These are phyloP conservation scores for Apiospora hydei DNA, from an alignment of 2,329 filamentous ascomycete species.

Conservation along the genomic window DNA sequence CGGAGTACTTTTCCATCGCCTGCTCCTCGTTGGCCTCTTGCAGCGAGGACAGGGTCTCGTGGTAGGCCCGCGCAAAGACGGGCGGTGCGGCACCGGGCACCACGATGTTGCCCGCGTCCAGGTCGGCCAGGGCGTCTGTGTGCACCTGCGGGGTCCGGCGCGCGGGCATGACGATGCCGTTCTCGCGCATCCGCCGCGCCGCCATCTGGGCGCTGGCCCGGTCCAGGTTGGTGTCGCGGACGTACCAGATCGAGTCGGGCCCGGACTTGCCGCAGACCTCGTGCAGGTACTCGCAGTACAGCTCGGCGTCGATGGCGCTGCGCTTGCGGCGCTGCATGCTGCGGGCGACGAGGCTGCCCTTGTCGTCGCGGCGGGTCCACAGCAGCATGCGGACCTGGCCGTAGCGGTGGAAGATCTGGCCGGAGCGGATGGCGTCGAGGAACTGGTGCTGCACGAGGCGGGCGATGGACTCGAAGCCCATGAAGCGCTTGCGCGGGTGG, in stretches of 20 bases:
- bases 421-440: slow-evolving; percentile 62
- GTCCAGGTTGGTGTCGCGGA: slow-evolving; percentile 57
- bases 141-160: slow-evolving; percentile 50
- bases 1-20: slow-evolving; percentile 30
- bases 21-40: slow-evolving; percentile 31
- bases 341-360: slow-evolving; percentile 65
- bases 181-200: slow-evolving; percentile 55
- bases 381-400: slow-evolving; percentile 82
- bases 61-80: slow-evolving; percentile 32
- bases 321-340: slow-evolving; percentile 62
- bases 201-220: slow-evolving; percentile 50
- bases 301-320: slow-evolving; percentile 64
- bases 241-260: slow-evolving; percentile 35
- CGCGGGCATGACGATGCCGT: slow-evolving; percentile 51
- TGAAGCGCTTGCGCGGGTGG: slow-evolving; percentile 57
- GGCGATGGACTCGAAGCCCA: slow-evolving; percentile 62
- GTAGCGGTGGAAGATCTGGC: slow-evolving; percentile 73
- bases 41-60: slow-evolving; percentile 42
- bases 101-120: slow-evolving; percentile 41
- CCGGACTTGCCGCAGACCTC: slow-evolving; percentile 60
- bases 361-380: slow-evolving; percentile 71
- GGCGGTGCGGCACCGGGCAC: slow-evolving; percentile 28
- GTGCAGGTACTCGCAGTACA: slow-evolving; percentile 64
- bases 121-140: slow-evolving; percentile 48
- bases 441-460: slow-evolving; percentile 68